These are phyloP conservation scores for Kluyveromyces dobzhanskii DNA, from an alignment of 805 yeast species.

Conservation along the genomic window DNA sequence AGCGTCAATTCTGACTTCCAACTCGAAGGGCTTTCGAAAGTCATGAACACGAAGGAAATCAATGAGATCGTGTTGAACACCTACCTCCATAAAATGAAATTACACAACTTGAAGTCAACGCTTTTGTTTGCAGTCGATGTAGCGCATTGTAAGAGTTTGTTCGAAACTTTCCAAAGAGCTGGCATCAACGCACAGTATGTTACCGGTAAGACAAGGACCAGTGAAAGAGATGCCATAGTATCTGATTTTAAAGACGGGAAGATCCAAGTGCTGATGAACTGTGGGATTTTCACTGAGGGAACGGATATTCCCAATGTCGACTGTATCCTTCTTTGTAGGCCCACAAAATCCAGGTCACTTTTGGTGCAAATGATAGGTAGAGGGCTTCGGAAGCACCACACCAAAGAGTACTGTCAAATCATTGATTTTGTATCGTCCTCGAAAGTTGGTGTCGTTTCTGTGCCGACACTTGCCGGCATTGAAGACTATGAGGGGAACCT, in stretches of 20 bases:
- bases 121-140: constrained; percentile 73
- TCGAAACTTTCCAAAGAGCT: constrained; percentile 41
- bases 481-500: constrained; percentile 14
- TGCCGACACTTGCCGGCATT: constrained; percentile 43
- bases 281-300: constrained; percentile 89
- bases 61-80: constrained; percentile 50
- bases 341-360: constrained; percentile 66
- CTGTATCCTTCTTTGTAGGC: constrained; percentile 67
- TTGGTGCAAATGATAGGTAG: constrained; percentile 87
- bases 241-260: constrained; percentile 52
- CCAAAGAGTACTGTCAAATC: constrained; percentile 61
- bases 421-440: constrained; percentile 68
- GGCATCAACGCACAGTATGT: constrained; percentile 69
- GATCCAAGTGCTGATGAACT: constrained; percentile 71
- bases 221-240: constrained; percentile 44
- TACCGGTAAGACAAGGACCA: constrained; percentile 52
- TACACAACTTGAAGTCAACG: constrained; percentile 43
- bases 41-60: constrained; percentile 44
- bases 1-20: constrained; percentile 42
- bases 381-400: constrained; percentile 60
- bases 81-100: constrained; percentile 37
- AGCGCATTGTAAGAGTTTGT: constrained; percentile 50
- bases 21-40: constrained; percentile 40
- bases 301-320: constrained; percentile 90
- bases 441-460: constrained; percentile 44